Evolutionary conservation across 1,139 yeast species (phyloP), one percentile per base, ranked within the genome.

Genomic region (Blastobotrys serpentis): DNA sequence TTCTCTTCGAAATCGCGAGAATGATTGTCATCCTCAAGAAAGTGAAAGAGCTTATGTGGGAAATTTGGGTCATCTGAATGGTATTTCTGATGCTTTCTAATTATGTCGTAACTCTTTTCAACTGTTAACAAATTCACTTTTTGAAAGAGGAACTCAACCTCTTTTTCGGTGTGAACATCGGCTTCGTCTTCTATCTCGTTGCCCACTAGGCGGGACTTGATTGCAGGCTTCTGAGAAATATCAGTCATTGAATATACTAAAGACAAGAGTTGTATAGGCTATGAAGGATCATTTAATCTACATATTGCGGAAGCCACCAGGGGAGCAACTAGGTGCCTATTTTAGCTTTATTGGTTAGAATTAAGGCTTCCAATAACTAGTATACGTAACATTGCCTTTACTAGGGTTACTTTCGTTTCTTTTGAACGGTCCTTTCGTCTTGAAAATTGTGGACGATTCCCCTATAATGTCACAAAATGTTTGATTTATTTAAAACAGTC

Each of bases 1-100:
- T 65, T 68, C 40, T 72, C 62, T 6, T 52, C 53, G n/a, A 41
- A 23, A 10, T 43, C 47, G 13, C 4, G 4, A 4, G 21, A 16
- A 6, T 33, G 7, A 21, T 33, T 14, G 5, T 33, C 37, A 17
- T 11, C 19, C 5, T 33, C 37, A 5, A 33, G 21, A n/a, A 33
- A 33, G 16, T 4, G 4, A 16, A 33, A 17, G 5, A 33, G 21
- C 37, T 33, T 11, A 33, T 33, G 37, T 5, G 37, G 37, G 11
- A 33, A 33, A 33, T 33, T 33, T 33, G 37, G 37, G 13, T 33
- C 37, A 6, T 33, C 37, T 14, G 5, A 18, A 14, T 33, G 37
- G 37, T 33, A 33, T 33, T 33, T 33, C 16, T 33, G 37, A 33
- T 33, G 21, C 3, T 14, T 5, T 17, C 18, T 33, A 8, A 33